Conservation (phyloP, 495 filamentous ascomycete species). For the Penicillium odoratum region DNA sequence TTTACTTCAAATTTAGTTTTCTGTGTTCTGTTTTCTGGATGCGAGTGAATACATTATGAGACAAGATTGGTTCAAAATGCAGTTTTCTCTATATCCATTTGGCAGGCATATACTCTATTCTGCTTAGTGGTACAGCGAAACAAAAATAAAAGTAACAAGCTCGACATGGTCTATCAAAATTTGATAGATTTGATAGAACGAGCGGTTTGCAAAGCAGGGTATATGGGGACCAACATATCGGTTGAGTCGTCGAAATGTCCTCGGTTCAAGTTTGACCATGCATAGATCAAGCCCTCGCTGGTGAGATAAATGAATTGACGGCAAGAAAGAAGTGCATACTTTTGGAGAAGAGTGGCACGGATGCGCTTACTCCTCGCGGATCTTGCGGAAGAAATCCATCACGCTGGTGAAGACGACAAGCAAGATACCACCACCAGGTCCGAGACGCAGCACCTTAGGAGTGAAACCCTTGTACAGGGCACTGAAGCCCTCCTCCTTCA, state of each 20-base stretch:
- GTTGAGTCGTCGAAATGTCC: not conserved
- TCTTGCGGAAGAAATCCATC: conserved; percentile 83
- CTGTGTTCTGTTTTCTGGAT: no score
- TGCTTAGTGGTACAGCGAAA: conserved; percentile 11
- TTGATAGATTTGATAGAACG: not conserved
- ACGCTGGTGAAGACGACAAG: conserved; percentile 90
- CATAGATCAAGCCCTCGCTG: conserved; percentile 1
- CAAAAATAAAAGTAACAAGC: conserved; percentile 1
- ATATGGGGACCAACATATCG: conserved; percentile 12
- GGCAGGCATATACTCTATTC: conserved; percentile 15
- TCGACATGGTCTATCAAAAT: not conserved
- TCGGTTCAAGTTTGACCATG: not conserved
- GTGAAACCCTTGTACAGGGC: conserved; percentile 98
- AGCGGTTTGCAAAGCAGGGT: conserved; percentile 9
- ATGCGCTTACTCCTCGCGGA: conserved; percentile 35
- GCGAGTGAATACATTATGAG: not conserved
- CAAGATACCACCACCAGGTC: conserved; percentile 88
- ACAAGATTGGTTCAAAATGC: conserved; percentile 3
- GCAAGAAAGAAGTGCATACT: not conserved
- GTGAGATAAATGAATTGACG: not conserved
- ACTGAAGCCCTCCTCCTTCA: conserved; percentile 88
- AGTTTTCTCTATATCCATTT: conserved; percentile 11
- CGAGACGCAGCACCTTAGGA: conserved; percentile 88
- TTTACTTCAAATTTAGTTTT: no score
- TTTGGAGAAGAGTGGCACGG: not conserved